These are phyloP conservation scores for Aspergillus ibericus DNA, from an alignment of 2,329 filamentous ascomycete genomes.

Conservation along the genomic window DNA sequence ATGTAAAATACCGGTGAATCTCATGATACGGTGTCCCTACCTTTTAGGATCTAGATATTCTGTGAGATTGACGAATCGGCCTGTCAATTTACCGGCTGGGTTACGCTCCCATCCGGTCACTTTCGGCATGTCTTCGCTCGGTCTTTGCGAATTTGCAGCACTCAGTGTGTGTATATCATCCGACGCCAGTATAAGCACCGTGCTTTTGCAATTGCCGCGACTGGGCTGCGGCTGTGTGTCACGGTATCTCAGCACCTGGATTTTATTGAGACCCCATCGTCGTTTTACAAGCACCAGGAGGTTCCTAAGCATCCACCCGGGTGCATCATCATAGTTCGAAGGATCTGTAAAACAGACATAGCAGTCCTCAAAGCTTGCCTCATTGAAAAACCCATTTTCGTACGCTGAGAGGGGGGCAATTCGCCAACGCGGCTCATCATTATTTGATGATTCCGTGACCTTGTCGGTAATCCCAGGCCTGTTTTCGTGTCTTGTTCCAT, in stretches of 20 bases:
- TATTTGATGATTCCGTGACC: neutral
- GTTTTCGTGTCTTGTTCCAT: neutral
- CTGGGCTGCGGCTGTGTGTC: slow-evolving; percentile 74
- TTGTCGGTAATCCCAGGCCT: neutral
- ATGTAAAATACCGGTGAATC: neutral
- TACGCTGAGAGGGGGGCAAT: slow-evolving; percentile 74
- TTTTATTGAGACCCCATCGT: slow-evolving; percentile 72
- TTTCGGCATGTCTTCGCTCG: slow-evolving; percentile 66
- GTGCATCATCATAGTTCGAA: slow-evolving; percentile 82
- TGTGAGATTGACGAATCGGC: slow-evolving; percentile 76
- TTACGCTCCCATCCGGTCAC: slow-evolving; percentile 95
- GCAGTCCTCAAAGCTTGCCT: slow-evolving; percentile 67
- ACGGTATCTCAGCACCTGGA: slow-evolving; percentile 86
- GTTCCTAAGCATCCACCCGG: slow-evolving; percentile 91
- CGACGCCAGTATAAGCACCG: slow-evolving; percentile 66
- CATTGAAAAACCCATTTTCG: slow-evolving; percentile 84
- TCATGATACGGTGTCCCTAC: slow-evolving; percentile 21
- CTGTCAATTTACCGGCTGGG: slow-evolving; percentile 71
- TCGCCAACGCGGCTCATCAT: slow-evolving; percentile 58
- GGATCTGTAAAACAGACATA: slow-evolving; percentile 89
- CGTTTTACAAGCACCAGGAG: slow-evolving; percentile 80
- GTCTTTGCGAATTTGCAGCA: slow-evolving; percentile 17
- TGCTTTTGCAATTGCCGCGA: slow-evolving; percentile 77
- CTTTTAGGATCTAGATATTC: slow-evolving; percentile 90
- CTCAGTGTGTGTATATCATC: slow-evolving; percentile 31